A percentile compares a stretch with the other conserved stretches of the same genome.
These are phyloP conservation scores for Avena eriantha DNA, from an alignment of 176 grass and related monocot genomes.

Conservation along the genomic window DNA sequence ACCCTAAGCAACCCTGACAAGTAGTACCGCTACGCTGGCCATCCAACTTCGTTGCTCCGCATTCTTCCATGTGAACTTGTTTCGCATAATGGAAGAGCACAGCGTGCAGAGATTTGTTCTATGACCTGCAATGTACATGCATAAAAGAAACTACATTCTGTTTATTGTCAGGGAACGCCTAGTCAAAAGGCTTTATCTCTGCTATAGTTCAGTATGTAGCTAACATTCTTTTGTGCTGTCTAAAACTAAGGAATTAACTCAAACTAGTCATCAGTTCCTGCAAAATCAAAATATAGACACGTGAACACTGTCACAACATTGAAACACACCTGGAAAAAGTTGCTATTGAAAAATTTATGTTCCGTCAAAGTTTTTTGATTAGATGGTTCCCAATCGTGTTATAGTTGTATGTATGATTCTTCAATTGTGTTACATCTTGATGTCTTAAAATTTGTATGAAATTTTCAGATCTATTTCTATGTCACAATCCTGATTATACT, in stretches of 20 bases:
- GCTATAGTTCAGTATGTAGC: not conserved
- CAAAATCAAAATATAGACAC: not conserved
- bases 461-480: not conserved
- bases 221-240: not conserved
- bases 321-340: not conserved
- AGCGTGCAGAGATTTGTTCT: not conserved
- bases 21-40: not conserved
- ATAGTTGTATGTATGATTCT: not conserved
- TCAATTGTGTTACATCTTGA: not conserved
- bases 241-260: too few species aligned
- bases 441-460: not conserved
- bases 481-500: not conserved
- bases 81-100: not conserved
- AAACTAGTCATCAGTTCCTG: not conserved
- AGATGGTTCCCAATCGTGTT: not conserved
- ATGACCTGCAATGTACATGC: not conserved
- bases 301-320: not conserved
- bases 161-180: slow-evolving; percentile 11
- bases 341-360: not conserved
- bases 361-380: not conserved
- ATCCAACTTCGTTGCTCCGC: not conserved
- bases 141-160: not conserved
- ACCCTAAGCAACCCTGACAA: not conserved
- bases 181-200: not conserved
- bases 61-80: slow-evolving; percentile 11